phyloP scores from a whole-genome alignment of 768 basidiomycete genomes.

The Mycena galopus region DNA sequence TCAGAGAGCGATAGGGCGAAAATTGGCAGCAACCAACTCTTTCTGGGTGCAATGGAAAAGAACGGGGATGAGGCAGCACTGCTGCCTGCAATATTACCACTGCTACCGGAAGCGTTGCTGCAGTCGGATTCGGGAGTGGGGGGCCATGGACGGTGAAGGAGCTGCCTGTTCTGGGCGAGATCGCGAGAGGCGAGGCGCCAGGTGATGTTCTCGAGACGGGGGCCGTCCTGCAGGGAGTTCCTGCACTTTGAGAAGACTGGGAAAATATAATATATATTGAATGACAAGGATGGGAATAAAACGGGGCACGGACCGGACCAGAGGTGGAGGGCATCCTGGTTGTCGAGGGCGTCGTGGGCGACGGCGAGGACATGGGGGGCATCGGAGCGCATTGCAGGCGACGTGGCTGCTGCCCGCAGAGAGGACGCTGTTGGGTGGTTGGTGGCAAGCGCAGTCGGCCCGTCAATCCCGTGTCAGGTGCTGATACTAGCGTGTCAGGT shows the following conservation, averaged over 20 bases:
- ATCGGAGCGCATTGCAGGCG: neutral
- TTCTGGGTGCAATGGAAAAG: conserved; percentile 29
- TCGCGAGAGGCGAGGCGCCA: conserved; percentile 89
- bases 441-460: too few relatives aligned
- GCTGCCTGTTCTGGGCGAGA: neutral
- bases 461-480: too few relatives aligned
- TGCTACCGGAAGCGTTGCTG: conserved; percentile 15
- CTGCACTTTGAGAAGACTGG: conserved; percentile 90
- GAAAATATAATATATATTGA: conserved; percentile 20
- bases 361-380: conserved; percentile 78
- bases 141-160: conserved; percentile 47
- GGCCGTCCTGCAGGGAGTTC: conserved; percentile 82
- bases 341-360: conserved; percentile 75
- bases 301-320: conserved; percentile 69
- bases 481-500: too few relatives aligned
- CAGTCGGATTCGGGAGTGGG: conserved; percentile 35
- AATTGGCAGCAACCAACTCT: conserved; percentile 2
- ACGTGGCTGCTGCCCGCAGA: neutral
- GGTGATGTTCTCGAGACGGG: conserved; percentile 86
- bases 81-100: neutral
- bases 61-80: neutral
- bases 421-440: neutral
- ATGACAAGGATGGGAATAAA: conserved; percentile 2
- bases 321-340: conserved; percentile 69
- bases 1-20: neutral